Conservation (phyloP, 2,329 filamentous ascomycete genomes). For the Trichothecium roseum region DNA sequence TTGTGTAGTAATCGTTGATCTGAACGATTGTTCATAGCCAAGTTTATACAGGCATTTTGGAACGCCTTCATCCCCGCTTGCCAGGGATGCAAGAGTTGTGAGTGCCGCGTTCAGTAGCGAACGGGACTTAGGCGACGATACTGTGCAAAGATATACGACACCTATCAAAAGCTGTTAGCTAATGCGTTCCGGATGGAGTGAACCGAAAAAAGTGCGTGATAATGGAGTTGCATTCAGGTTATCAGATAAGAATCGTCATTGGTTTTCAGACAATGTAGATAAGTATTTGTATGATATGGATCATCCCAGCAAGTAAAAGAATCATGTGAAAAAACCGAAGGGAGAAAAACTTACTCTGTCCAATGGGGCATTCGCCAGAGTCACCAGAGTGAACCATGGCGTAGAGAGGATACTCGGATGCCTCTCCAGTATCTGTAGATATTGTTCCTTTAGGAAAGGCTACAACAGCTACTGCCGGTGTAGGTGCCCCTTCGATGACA, state of each 20-base stretch:
- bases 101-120: conserved; percentile 28
- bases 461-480: conserved; percentile 63
- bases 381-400: conserved; percentile 73
- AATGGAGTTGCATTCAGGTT: conserved; percentile 58
- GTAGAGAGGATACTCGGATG: conserved; percentile 39
- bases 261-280: conserved; percentile 99
- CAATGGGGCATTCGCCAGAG: conserved; percentile 78
- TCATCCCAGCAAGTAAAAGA: conserved; percentile 61
- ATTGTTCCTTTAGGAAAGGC: conserved; percentile 50
- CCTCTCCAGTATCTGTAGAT: conserved; percentile 15
- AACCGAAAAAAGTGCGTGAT: conserved; percentile 1
- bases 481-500: conserved; percentile 63
- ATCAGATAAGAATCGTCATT: conserved; percentile 81
- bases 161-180: conserved; percentile 12
- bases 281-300: conserved; percentile 72
- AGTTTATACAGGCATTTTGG: conserved; percentile 37
- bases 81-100: conserved; percentile 25
- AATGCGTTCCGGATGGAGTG: not conserved
- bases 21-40: conserved; percentile 42
- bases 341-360: conserved; percentile 68
- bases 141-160: conserved; percentile 25
- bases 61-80: conserved; percentile 14
- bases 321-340: conserved; percentile 9
- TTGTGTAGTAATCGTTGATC: conserved; percentile 13
- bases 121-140: conserved; percentile 21